Percentiles rank a stretch among this genome's conserved stretches.
These are phyloP conservation scores for Podaxis rugospora DNA, from an alignment of 768 basidiomycete species.

Conservation along the genomic window DNA sequence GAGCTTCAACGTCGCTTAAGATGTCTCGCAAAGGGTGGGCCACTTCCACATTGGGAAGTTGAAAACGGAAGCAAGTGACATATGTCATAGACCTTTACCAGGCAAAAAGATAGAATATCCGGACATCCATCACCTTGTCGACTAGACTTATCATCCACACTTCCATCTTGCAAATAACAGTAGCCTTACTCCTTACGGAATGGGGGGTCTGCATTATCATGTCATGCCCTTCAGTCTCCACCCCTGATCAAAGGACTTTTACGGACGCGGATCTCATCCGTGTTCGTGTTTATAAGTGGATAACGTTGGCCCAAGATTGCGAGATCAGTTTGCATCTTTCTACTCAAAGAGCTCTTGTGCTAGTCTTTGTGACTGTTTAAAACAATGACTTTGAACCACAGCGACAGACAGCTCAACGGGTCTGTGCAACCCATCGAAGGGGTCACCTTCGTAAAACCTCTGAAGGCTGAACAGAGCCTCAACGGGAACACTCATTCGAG, in stretches of 20 bases:
- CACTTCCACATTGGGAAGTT: neutral
- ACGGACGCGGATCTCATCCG: conserved; percentile 30
- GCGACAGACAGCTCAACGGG: neutral
- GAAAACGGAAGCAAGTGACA: neutral
- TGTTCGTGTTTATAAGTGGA: conserved; percentile 10
- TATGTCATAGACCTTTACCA: neutral
- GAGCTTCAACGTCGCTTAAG: neutral
- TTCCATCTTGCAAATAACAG: neutral
- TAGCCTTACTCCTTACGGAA: conserved; percentile 1
- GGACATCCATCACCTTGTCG: neutral
- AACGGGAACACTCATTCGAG: conserved; percentile 2
- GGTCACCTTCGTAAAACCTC: neutral
- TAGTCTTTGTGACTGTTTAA: neutral
- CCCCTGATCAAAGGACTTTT: conserved; percentile 14
- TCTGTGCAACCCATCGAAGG: neutral
- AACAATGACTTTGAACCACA: conserved; percentile 6
- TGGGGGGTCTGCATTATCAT: conserved; percentile 1
- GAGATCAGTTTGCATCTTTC: neutral
- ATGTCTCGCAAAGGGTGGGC: neutral
- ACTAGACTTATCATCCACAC: neutral
- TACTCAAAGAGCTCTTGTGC: neutral
- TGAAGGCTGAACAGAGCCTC: conserved; percentile 15
- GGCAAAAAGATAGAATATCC: neutral
- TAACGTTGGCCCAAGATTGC: neutral
- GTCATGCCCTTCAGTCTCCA: conserved; percentile 4